phyloP scores from a whole-genome alignment of 1,284 basidiomycete species.

The Phlebopus sp. region DNA sequence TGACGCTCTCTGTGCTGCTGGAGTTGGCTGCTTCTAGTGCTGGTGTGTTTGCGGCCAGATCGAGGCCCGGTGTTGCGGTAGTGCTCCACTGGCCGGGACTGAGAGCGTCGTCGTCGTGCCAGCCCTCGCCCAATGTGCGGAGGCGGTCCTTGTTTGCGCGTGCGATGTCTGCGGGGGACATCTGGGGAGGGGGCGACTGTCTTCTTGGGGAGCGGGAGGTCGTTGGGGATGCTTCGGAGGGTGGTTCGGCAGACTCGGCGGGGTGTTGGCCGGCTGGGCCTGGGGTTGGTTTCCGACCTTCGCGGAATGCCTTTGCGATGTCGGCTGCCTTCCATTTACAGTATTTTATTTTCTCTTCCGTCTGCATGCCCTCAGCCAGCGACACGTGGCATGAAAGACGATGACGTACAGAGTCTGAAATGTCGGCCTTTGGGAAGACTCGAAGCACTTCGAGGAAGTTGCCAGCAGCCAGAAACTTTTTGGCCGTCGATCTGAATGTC shows the following conservation, averaged over 20 bases:
- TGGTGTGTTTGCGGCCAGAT: conserved; percentile 10
- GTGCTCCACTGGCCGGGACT: conserved; percentile 64
- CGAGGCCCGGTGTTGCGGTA: conserved; percentile 57
- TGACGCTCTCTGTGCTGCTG: conserved; percentile 18
- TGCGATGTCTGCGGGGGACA: conserved; percentile 29
- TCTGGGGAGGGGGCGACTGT: conserved; percentile 29
- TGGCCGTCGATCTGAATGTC: conserved; percentile 70
- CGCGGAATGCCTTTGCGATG: conserved; percentile 85
- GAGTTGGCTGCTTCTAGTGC: conserved; percentile 10
- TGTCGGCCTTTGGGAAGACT: conserved; percentile 63
- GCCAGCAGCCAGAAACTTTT: conserved; percentile 84
- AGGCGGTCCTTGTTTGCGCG: conserved; percentile 29
- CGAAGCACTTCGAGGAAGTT: conserved; percentile 84
- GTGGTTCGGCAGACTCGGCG: conserved; percentile 22
- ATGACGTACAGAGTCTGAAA: conserved; percentile 44
- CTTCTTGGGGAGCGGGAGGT: conserved; percentile 23
- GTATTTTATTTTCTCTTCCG: conserved; percentile 79
- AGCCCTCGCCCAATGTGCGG: conserved; percentile 11
- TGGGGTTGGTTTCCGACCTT: conserved; percentile 71
- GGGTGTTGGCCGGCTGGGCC: conserved; percentile 51
- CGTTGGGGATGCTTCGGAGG: conserved; percentile 20
- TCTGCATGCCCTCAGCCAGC: conserved; percentile 38
- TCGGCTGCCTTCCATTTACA: conserved; percentile 93
- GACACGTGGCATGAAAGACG: not conserved
- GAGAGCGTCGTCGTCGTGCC: conserved; percentile 32